These are phyloP conservation scores for Exophiala viscosa DNA, from an alignment of 2,329 filamentous ascomycete genomes.

Conservation along the genomic window DNA sequence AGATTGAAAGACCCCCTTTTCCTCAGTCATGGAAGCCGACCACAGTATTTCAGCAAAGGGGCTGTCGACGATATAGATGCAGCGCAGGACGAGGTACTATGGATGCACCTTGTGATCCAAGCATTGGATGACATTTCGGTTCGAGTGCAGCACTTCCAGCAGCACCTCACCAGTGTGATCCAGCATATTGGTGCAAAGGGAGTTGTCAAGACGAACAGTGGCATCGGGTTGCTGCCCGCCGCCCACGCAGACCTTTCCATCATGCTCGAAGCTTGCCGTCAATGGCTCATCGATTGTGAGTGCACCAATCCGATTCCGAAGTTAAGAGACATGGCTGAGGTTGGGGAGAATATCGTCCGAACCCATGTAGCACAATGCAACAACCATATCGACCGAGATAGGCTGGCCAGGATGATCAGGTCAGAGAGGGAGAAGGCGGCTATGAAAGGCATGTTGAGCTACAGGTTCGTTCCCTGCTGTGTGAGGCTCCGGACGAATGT, in stretches of 20 bases:
- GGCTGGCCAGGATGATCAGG: neutral
- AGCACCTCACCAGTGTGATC: neutral
- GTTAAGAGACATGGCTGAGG: neutral
- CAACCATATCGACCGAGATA: neutral
- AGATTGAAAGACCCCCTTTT: neutral
- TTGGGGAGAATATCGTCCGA: neutral
- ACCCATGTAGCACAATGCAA: neutral
- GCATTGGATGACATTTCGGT: neutral
- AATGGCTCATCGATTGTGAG: slow-evolving; percentile 3
- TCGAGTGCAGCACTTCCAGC: neutral
- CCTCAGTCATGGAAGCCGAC: slow-evolving; percentile 1
- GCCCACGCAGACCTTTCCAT: neutral
- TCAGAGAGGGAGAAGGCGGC: neutral
- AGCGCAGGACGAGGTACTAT: slow-evolving; percentile 1
- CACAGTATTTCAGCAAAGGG: slow-evolving; percentile 2
- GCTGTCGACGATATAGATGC: neutral
- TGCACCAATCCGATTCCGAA: neutral
- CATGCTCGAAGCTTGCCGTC: neutral
- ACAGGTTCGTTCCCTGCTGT: neutral
- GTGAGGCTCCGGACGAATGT: slow-evolving; percentile 3
- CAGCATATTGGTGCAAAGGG: neutral
- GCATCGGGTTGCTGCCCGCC: neutral
- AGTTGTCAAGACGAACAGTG: neutral
- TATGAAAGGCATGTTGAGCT: neutral
- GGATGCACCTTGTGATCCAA: neutral